Evolutionary conservation across 2,329 filamentous ascomycete genomes (phyloP).

Genomic region (Diplodia sapinea): DNA sequence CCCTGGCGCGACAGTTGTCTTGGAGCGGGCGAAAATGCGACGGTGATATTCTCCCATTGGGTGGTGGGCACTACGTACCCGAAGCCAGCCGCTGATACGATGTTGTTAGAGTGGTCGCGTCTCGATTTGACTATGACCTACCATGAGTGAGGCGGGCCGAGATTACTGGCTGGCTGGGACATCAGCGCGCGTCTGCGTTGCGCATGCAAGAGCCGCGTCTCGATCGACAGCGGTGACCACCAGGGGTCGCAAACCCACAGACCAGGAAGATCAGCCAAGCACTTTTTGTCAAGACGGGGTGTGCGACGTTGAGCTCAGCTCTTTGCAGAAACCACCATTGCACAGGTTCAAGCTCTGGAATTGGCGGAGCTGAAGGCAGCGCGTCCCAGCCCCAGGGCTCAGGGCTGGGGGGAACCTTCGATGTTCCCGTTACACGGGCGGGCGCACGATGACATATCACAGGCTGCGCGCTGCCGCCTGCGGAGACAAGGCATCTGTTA

Average conservation of each 20-base stretch:
- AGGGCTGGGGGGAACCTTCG: slow-evolving; percentile 1
- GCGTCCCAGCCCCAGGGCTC: neutral
- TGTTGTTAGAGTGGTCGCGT: neutral
- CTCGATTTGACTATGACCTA: neutral
- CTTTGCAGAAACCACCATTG: slow-evolving; percentile 3
- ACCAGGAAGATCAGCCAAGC: slow-evolving; percentile 22
- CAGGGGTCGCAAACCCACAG: slow-evolving; percentile 3
- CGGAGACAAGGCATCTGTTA: slow-evolving; percentile 14
- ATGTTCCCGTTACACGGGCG: slow-evolving; percentile 1
- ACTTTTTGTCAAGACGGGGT: neutral
- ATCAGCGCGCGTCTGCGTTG: neutral
- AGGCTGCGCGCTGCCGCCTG: slow-evolving; percentile 1
- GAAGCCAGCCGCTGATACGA: slow-evolving; percentile 4
- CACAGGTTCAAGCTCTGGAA: slow-evolving; percentile 16
- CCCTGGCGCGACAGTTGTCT: neutral
- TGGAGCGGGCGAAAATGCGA: slow-evolving; percentile 8
- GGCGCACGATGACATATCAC: slow-evolving; percentile 26
- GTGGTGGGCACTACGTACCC: neutral
- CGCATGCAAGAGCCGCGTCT: slow-evolving; percentile 17
- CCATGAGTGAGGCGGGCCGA: neutral
- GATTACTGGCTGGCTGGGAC: neutral
- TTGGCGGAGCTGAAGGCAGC: slow-evolving; percentile 22
- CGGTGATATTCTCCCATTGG: slow-evolving; percentile 6
- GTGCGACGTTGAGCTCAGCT: neutral
- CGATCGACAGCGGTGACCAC: slow-evolving; percentile 1